A percentile compares a stretch with the other conserved stretches of the same genome.
Conservation (phyloP, 2,329 filamentous ascomycete genomes). For the Thelonectria discophora region DNA sequence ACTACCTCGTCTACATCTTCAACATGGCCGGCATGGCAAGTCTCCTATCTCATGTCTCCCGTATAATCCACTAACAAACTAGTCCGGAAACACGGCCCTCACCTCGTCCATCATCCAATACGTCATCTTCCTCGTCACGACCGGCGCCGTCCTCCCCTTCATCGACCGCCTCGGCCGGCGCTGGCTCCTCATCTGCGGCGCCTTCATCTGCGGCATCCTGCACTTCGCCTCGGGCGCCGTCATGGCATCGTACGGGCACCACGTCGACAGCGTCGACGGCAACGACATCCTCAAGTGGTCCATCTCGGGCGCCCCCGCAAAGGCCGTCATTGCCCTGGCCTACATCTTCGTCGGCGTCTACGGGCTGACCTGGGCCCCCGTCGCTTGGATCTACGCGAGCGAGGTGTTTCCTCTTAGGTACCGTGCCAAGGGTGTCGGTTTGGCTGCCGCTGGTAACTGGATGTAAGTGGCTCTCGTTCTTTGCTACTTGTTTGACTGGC, state of each 20-base stretch:
- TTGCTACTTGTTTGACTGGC: not conserved
- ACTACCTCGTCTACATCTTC: conserved; percentile 71
- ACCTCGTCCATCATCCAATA: conserved; percentile 64
- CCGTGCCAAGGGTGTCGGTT: conserved; percentile 62
- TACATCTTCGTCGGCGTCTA: conserved; percentile 56
- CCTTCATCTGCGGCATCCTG: conserved; percentile 54
- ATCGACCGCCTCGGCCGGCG: conserved; percentile 61
- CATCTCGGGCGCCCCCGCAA: conserved; percentile 55
- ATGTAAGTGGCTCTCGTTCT: conserved; percentile 32
- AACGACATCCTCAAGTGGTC: conserved; percentile 58
- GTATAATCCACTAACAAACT: too few species aligned
- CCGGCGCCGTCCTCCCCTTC: conserved; percentile 57
- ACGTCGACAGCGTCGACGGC: conserved; percentile 54
- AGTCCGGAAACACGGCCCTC: conserved; percentile 48
- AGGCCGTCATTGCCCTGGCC: conserved; percentile 60
- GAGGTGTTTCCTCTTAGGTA: conserved; percentile 61
- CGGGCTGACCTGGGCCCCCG: conserved; percentile 57
- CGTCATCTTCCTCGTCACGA: conserved; percentile 64
- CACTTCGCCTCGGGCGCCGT: conserved; percentile 59
- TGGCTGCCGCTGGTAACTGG: conserved; percentile 58
- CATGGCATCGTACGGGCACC: conserved; percentile 59
- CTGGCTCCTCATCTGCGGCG: conserved; percentile 56
- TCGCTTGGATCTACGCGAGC: conserved; percentile 65
- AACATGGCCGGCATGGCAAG: conserved; percentile 60
- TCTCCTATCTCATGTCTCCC: too few species aligned